Evolutionary conservation across 108 stramenopile species (phyloP).

Genomic region (Skeletonema costatum): DNA sequence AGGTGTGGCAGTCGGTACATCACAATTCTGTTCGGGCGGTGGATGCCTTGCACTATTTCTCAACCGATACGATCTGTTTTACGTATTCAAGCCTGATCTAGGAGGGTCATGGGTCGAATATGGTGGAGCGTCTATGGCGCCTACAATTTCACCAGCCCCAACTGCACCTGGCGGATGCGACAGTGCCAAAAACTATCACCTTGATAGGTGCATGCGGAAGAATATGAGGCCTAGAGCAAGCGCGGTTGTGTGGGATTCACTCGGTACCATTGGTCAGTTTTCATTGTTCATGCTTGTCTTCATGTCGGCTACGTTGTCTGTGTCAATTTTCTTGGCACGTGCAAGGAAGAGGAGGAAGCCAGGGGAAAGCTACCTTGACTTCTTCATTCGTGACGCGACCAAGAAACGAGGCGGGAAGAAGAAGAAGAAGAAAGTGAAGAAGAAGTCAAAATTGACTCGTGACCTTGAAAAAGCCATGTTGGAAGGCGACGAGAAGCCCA

Average conservation of each 20-base stretch:
- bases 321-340: constrained; percentile 84
- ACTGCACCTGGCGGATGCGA: constrained; percentile 88
- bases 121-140: constrained; percentile 77
- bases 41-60: constrained; percentile 87
- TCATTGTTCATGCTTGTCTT: constrained; percentile 74
- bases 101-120: constrained; percentile 90
- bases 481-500: constrained; percentile 26
- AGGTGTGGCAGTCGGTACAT: constrained; percentile 89
- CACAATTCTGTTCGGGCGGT: constrained; percentile 63
- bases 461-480: constrained; percentile 73
- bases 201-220: constrained; percentile 85
- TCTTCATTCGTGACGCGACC: constrained; percentile 79
- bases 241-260: constrained; percentile 84
- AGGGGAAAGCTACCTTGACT: constrained; percentile 83
- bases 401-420: constrained; percentile 61
- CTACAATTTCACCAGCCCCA: constrained; percentile 86
- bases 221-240: constrained; percentile 67
- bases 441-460: constrained; percentile 36
- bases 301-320: constrained; percentile 79
- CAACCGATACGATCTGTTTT: constrained; percentile 86
- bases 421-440: constrained; percentile 38
- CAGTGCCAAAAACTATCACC: constrained; percentile 79
- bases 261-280: constrained; percentile 82
- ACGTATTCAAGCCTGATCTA: constrained; percentile 88
- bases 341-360: constrained; percentile 81